Percentiles rank a stretch among this genome's conserved stretches.
Evolutionary conservation across 2,329 filamentous ascomycete species (phyloP).

Genomic region (Colletotrichum lentis): DNA sequence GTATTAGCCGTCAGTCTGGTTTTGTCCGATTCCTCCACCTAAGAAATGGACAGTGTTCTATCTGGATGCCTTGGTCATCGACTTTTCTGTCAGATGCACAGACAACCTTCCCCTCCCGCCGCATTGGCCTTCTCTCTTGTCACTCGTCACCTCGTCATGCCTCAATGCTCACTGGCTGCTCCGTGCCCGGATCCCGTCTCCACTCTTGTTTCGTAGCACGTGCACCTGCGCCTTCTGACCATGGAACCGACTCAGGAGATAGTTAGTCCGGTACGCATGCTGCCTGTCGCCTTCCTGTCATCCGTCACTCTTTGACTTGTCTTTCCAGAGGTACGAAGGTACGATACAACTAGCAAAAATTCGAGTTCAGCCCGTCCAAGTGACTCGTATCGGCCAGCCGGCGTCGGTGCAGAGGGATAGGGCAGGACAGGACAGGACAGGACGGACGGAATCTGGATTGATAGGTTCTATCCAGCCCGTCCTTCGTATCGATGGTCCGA

Average conservation of each 20-base stretch:
- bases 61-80: neutral
- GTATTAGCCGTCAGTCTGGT: neutral
- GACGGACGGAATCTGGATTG: neutral
- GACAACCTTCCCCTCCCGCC: neutral
- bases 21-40: too few species aligned
- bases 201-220: neutral
- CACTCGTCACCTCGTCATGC: constrained; percentile 35
- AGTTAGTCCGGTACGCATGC: neutral
- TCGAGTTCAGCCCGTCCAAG: neutral
- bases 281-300: neutral
- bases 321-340: neutral
- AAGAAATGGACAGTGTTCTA: neutral
- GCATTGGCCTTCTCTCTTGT: constrained; percentile 25
- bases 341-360: neutral
- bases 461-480: neutral
- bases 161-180: constrained; percentile 28
- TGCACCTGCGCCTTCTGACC: neutral
- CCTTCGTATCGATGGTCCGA: neutral
- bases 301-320: neutral
- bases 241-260: neutral
- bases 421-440: neutral
- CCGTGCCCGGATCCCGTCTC: constrained; percentile 15
- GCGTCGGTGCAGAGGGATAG: neutral
- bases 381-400: neutral
- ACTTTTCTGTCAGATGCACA: constrained; percentile 16